These are phyloP conservation scores for Sporodiniella umbellata DNA, from an alignment of 371 early-diverging fungal genomes.

Conservation along the genomic window DNA sequence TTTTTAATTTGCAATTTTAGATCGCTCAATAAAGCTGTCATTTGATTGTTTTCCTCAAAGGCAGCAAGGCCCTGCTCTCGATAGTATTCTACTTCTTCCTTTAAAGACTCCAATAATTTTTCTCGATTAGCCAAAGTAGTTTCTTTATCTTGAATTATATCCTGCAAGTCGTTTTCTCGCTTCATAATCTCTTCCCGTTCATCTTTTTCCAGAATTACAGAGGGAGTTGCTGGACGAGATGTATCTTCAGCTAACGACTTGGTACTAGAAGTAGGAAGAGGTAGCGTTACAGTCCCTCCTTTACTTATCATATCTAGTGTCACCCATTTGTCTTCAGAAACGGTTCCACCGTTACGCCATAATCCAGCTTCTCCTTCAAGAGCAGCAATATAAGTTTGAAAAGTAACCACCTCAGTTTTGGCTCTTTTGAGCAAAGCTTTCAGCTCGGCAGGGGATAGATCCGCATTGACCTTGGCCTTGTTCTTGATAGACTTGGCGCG, in stretches of 20 bases:
- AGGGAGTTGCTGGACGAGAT: conserved; percentile 78
- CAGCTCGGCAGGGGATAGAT: conserved; percentile 89
- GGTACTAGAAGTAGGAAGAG: conserved; percentile 52
- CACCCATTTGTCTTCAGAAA: conserved; percentile 73
- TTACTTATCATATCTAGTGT: conserved; percentile 64
- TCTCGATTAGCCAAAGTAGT: conserved; percentile 57
- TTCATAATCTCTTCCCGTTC: conserved; percentile 91
- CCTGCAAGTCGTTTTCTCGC: conserved; percentile 92
- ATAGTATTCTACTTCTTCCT: conserved; percentile 65
- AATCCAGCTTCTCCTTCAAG: conserved; percentile 84
- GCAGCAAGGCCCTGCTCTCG: conserved; percentile 55
- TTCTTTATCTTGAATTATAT: conserved; percentile 88
- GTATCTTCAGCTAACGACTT: conserved; percentile 38
- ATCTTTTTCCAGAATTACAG: conserved; percentile 75
- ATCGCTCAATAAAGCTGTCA: conserved; percentile 66
- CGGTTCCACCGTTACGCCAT: conserved; percentile 84
- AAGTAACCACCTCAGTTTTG: conserved; percentile 74
- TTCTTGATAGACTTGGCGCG: conserved; percentile 98
- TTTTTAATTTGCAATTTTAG: conserved; percentile 83
- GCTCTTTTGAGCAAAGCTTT: conserved; percentile 88
- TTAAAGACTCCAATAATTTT: conserved; percentile 54
- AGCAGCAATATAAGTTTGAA: conserved; percentile 77
- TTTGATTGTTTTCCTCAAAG: conserved; percentile 66
- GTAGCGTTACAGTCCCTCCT: conserved; percentile 41
- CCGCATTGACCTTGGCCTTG: conserved; percentile 97